Evolutionary conservation across 768 basidiomycete species (phyloP), one percentile per base, ranked within the genome.

Genomic region (Hydnomerulius pinastri): DNA sequence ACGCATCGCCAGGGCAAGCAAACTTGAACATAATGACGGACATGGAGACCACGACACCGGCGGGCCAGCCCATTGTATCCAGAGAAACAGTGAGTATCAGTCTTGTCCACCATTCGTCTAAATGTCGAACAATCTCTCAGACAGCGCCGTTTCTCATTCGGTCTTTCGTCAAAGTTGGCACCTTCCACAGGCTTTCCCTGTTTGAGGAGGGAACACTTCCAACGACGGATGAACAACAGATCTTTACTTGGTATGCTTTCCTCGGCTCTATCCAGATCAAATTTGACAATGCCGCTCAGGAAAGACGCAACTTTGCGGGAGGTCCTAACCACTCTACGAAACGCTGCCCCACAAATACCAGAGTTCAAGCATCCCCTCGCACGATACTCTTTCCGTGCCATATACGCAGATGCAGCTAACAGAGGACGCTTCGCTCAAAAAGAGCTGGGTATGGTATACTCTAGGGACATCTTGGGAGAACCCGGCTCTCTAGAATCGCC

Each of bases 281-380:
- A n/a, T n/a, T n/a, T n/a, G n/a, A n/a, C n/a, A n/a, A n/a, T n/a
- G n/a, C n/a, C n/a, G n/a, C n/a, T n/a, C 55, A 92, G 90, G 90
- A 89, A 82, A 73, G 88, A 92, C 60, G 85, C 88, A 11, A 90
- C 90, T 0, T 73, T 92, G 27, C 80, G 83, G 35, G 90, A 92
- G 71, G 78, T 92, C 36, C 67, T 92, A 48, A 87, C 87, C 3
- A 86, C 85, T 17, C 79, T 92, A 3, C 87, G 90, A 62, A 81
- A 81, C 58, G 76, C 82, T 21, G 82, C 86, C 3, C 86, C 90
- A 4, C 77, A 76, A 44, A 73, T 83, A 28, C 70, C 80, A 21
- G 89, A 91, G 71, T 86, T 87, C 67, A 82, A 84, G 43, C 89
- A 92, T 64, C 88, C 90, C 4, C 82, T 90, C 29, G 89, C 87